These are phyloP conservation scores for Botrytis porri DNA, from an alignment of 2,329 filamentous ascomycete species.

Conservation along the genomic window DNA sequence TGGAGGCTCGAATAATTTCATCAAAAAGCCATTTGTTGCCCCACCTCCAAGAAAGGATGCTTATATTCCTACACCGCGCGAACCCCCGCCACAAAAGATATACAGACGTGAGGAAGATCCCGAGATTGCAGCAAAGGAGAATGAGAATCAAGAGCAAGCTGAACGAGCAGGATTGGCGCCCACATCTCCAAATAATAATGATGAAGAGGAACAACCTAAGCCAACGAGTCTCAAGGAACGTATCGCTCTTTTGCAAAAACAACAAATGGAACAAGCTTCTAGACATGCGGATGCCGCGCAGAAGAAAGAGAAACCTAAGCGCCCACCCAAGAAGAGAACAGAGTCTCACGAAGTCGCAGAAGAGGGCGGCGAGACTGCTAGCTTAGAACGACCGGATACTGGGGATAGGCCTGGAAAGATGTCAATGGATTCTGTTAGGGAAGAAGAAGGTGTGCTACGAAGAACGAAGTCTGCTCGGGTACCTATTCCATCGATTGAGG, in stretches of 20 bases:
- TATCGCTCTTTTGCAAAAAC: conserved; percentile 89
- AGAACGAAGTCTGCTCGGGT: conserved; percentile 54
- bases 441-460: conserved; percentile 44
- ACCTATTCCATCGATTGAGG: conserved; percentile 44
- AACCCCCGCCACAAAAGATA: conserved; percentile 67
- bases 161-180: conserved; percentile 63
- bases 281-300: conserved; percentile 73
- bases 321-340: conserved; percentile 64
- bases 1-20: conserved; percentile 64
- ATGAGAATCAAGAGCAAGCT: conserved; percentile 63
- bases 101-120: conserved; percentile 89
- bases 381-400: conserved; percentile 48
- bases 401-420: conserved; percentile 48
- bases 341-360: conserved; percentile 47
- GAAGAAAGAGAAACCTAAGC: conserved; percentile 87
- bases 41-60: conserved; percentile 91
- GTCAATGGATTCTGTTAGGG: conserved; percentile 48
- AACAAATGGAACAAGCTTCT: conserved; percentile 85
- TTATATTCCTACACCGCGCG: conserved; percentile 74
- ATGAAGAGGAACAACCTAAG: conserved; percentile 79
- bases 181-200: conserved; percentile 38
- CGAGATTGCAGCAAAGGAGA: conserved; percentile 62
- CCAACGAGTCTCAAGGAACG: conserved; percentile 91
- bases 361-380: conserved; percentile 39
- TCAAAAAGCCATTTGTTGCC: conserved; percentile 96